A percentile compares a stretch with the other conserved stretches of the same genome.
These are phyloP conservation scores for Protostelium mycophagum DNA, from an alignment of 78 protist species.

Conservation along the genomic window DNA sequence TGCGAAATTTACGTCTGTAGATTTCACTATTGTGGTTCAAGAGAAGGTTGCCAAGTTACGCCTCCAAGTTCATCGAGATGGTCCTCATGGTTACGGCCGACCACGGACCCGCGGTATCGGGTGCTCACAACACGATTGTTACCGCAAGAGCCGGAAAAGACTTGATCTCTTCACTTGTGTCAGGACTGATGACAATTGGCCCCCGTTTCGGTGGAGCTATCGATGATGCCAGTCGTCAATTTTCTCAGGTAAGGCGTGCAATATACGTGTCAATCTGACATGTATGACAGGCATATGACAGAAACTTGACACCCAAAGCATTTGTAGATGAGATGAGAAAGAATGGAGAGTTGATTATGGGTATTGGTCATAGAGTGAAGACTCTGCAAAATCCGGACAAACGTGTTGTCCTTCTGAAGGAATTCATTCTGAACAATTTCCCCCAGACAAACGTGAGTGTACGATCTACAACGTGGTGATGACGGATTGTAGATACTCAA, in stretches of 20 bases:
- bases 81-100: conserved; percentile 85
- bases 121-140: conserved; percentile 96
- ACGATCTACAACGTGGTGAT: background rate
- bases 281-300: conserved; percentile 60
- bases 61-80: conserved; percentile 88
- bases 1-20: background rate
- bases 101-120: conserved; percentile 95
- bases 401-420: conserved; percentile 79
- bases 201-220: conserved; percentile 96
- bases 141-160: conserved; percentile 92
- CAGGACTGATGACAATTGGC: conserved; percentile 93
- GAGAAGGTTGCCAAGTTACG: conserved; percentile 78
- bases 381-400: conserved; percentile 81
- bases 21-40: conserved; percentile 87
- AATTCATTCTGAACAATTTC: conserved; percentile 63
- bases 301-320: conserved; percentile 63
- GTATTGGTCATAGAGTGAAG: conserved; percentile 94
- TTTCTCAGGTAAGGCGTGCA: conserved; percentile 13
- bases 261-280: background rate
- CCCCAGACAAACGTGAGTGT: conserved; percentile 5
- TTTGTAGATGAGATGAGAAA: conserved; percentile 82
- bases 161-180: conserved; percentile 78
- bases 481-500: background rate
- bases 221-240: conserved; percentile 77
- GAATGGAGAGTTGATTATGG: conserved; percentile 77